Base-by-base conservation (phyloP, 805 yeast species). In the Candida awuae region DNA sequence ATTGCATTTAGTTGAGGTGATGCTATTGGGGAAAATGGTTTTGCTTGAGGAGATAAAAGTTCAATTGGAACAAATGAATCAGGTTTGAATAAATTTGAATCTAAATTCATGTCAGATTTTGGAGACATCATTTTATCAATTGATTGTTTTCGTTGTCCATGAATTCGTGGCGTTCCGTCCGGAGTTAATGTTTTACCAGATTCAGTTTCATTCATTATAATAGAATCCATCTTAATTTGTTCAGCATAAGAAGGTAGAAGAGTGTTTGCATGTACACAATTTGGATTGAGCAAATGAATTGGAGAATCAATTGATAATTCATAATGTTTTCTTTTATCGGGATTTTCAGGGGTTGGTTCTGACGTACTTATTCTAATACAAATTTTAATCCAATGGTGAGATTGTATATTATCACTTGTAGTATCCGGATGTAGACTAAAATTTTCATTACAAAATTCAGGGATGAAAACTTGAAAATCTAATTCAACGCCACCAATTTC, bases 291-390 rank as follows among this genome's bases (percentile, higher is more conserved):
- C 4, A 92, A 68, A 52, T 84, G 94, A 43, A 92, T 78, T 4
- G 98, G 98, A 3, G 96, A 84, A 59, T 92, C 99, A 41, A 92
- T 90, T 42, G 86, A 79, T 32, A 92, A 84, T 63, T 92, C 99
- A 56, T 83, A 92, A 55, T 87, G 97, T 56, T 88, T 92, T 33
- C 94, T 67, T 54, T 84, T 84, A 6, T 44, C 36, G 2, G 62
- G 61, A 29, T 61, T 56, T 18, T 57, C 63, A 32, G 65, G 61
- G 2, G 68, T 66, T 3, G 77, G 73, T 32, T 82, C 78, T n/a
- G 68, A 54, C 48, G 72, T 75, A 5, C 95, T 84, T 29, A 92
- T 66, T 37, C 97, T 65, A 37, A 92, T 62, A 46, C 94, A 82
- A 13, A 92, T 72, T 61, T 92, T 92, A 52, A 92, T 78, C 97